These are phyloP conservation scores for Stephanocyclus meneghinianus DNA, from an alignment of 352 stramenopile genomes.

Conservation along the genomic window DNA sequence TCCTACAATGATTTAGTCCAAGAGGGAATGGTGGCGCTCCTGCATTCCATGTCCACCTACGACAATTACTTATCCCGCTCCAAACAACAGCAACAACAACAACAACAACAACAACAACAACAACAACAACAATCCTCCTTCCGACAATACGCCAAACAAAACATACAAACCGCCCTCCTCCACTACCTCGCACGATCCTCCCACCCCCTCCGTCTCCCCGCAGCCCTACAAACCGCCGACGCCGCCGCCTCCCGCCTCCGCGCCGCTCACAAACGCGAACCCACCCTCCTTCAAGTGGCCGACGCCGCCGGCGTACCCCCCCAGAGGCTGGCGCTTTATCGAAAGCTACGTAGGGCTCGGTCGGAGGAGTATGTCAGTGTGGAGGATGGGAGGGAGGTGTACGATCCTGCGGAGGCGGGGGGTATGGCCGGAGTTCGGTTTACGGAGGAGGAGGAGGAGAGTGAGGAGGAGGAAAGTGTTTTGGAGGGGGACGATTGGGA, in stretches of 20 bases:
- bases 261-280: constrained; percentile 20
- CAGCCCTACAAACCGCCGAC: constrained; percentile 24
- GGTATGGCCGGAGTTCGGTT: neutral
- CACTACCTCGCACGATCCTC: constrained; percentile 27
- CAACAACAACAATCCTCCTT: constrained; percentile 28
- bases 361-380: constrained; percentile 1
- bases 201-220: constrained; percentile 35
- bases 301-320: constrained; percentile 11
- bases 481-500: constrained; percentile 19
- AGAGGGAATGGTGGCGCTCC: constrained; percentile 66
- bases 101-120: constrained; percentile 3
- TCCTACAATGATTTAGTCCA: constrained; percentile 62
- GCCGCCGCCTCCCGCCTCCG: constrained; percentile 18
- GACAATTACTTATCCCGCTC: constrained; percentile 34
- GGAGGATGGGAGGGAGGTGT: constrained; percentile 26
- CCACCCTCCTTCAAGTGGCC: constrained; percentile 31
- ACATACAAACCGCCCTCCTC: constrained; percentile 32
- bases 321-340: constrained; percentile 30
- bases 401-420: constrained; percentile 26
- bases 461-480: constrained; percentile 1
- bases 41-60: constrained; percentile 57
- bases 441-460: neutral
- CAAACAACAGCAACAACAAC: neutral
- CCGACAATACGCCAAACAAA: constrained; percentile 47
- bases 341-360: constrained; percentile 20